phyloP scores from a whole-genome alignment of 306 rosid genomes.

The Pterocarpus santalinus region DNA sequence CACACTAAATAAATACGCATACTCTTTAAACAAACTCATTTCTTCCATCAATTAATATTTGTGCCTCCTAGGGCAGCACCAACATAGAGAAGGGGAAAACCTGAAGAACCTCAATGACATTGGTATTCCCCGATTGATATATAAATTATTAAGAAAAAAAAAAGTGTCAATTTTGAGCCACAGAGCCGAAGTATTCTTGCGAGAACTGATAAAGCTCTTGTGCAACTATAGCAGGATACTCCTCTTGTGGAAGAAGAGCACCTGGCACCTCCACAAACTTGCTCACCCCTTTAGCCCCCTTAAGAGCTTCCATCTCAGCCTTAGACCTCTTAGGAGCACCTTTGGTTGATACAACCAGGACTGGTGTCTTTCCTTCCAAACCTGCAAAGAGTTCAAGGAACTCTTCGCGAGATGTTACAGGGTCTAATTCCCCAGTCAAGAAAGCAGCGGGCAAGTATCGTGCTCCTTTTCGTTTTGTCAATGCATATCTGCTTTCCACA shows the following conservation, averaged over 20 bases:
- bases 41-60: neutral
- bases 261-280: conserved; percentile 92
- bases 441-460: conserved; percentile 91
- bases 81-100: conserved; percentile 18
- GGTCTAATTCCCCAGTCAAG: conserved; percentile 83
- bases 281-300: conserved; percentile 84
- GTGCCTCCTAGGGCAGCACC: neutral
- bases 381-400: conserved; percentile 81
- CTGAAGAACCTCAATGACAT: conserved; percentile 7
- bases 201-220: conserved; percentile 83
- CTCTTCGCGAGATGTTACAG: conserved; percentile 84
- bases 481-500: conserved; percentile 78
- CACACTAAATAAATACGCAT: conserved; percentile 37
- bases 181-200: conserved; percentile 60
- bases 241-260: conserved; percentile 98
- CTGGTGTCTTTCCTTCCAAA: conserved; percentile 74
- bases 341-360: conserved; percentile 73
- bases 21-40: conserved; percentile 48
- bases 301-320: conserved; percentile 96
- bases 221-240: conserved; percentile 78
- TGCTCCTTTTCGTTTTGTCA: conserved; percentile 86
- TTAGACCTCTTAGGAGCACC: conserved; percentile 94
- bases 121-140: neutral
- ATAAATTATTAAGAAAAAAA: neutral
- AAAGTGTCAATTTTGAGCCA: conserved; percentile 35